These are phyloP conservation scores for Calocera cornea DNA, from an alignment of 768 basidiomycete species.

Conservation along the genomic window DNA sequence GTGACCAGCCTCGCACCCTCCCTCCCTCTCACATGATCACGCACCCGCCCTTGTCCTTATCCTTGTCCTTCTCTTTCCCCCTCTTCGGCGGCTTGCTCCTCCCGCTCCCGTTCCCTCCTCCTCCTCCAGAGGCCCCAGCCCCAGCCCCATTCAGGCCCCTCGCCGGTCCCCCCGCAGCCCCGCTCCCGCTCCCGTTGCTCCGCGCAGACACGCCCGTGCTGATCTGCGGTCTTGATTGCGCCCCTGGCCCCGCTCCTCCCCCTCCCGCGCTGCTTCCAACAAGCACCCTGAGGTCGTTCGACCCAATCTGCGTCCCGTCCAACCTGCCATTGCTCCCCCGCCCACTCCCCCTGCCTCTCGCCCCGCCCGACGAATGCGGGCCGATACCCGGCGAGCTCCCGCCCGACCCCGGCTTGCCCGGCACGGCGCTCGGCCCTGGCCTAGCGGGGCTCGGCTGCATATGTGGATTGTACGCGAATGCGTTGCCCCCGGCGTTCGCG, in stretches of 20 bases:
- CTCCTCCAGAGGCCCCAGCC: not conserved
- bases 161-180: not conserved
- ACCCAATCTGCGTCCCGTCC: too few relatives aligned
- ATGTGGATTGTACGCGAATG: not conserved
- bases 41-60: not conserved
- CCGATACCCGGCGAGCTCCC: not conserved
- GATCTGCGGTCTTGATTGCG: not conserved
- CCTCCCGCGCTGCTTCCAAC: not conserved
- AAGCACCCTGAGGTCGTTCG: not conserved
- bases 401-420: not conserved
- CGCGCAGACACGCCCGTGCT: not conserved
- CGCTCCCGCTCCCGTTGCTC: not conserved
- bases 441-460: not conserved
- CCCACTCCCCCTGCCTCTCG: too few relatives aligned
- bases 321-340: too few relatives aligned
- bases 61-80: not conserved
- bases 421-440: not conserved
- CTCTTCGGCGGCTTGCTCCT: not conserved
- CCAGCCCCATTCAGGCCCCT: too few relatives aligned
- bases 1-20: too few relatives aligned
- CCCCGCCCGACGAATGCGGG: too few relatives aligned
- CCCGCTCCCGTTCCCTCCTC: not conserved
- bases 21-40: not conserved
- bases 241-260: not conserved
- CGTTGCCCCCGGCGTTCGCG: not conserved